Percentiles rank a stretch among this genome's conserved stretches.
These are phyloP conservation scores for Excoecaria cochinchinensis DNA, from an alignment of 345 rosid genomes.

Conservation along the genomic window DNA sequence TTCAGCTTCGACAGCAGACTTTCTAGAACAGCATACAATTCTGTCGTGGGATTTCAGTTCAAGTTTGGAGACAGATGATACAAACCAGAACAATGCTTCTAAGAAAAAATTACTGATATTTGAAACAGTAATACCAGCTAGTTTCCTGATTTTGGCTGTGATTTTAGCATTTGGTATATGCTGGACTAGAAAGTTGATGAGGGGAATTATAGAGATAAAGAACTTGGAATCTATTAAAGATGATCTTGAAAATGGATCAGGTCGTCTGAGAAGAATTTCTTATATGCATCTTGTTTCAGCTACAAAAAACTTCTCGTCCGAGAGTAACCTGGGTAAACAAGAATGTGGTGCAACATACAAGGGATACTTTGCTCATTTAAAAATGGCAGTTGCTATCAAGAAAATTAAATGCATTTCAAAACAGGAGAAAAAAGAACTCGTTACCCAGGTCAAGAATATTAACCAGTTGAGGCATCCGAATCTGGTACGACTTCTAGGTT, in stretches of 20 bases:
- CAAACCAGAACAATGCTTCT: slow-evolving; percentile 1
- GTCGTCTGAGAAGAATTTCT: slow-evolving; percentile 55
- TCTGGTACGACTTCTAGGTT: slow-evolving; percentile 62
- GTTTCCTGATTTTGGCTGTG: slow-evolving; percentile 17
- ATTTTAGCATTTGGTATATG: slow-evolving; percentile 7
- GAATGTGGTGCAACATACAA: slow-evolving; percentile 52
- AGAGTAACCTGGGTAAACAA: slow-evolving; percentile 57
- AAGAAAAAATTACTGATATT: slow-evolving; percentile 18
- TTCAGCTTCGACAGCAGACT: neutral
- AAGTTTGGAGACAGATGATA: slow-evolving; percentile 19
- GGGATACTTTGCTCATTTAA: slow-evolving; percentile 37
- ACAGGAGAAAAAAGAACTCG: slow-evolving; percentile 49
- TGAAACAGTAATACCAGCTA: slow-evolving; percentile 8
- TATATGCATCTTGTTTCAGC: slow-evolving; percentile 44
- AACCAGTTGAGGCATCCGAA: slow-evolving; percentile 56
- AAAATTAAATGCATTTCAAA: slow-evolving; percentile 42
- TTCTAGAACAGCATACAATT: neutral
- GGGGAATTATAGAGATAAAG: slow-evolving; percentile 16
- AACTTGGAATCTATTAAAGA: slow-evolving; percentile 37
- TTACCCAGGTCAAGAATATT: slow-evolving; percentile 49
- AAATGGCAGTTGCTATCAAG: slow-evolving; percentile 45
- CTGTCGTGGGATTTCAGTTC: slow-evolving; percentile 7
- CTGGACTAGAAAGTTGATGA: slow-evolving; percentile 19
- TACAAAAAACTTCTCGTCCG: slow-evolving; percentile 46
- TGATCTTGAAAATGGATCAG: slow-evolving; percentile 55